Base-by-base conservation (phyloP, 1,284 basidiomycete genomes). In the Apiotrichum veenhuisii region DNA sequence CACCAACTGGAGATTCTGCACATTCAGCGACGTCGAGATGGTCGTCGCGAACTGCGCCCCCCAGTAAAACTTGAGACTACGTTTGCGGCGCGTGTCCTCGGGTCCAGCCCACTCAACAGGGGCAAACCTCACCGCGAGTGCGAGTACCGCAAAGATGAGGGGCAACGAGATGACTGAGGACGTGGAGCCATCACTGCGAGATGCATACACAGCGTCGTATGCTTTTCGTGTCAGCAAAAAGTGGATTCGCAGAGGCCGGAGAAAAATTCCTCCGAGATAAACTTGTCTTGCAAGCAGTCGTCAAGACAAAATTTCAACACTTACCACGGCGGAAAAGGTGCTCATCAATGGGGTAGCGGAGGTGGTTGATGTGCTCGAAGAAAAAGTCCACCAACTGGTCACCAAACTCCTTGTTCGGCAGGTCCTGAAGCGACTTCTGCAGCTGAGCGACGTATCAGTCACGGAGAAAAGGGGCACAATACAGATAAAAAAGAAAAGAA, bases 291-390 rank as follows among this genome's bases (percentile, higher is more conserved):
- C 9, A 7, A 30, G 30, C 37, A 38, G 18, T 11, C 15, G 7
- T 23, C 22, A 37, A 7, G 26, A 20, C 23, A 49, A 3, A 14
- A 33, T 1, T 36, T 25, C 2, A 14, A 15, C 14, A 53, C 67
- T 42, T 36, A 69, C 68, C 55, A 42, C 62, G 48, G 42, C 90
- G 83, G 74, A 96, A 96, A 54, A 89, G 86, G 52, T 82, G 81
- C 61, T 94, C 89, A 40, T 89, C 90, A 26, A 96, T 83, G 38
- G 92, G 92, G 73, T 95, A 92, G 30, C 91, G 85, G 18, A 92
- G 91, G 83, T 88, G 91, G 72, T 96, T 95, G 77, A 92, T 91
- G 66, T 70, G 63, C 22, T 57, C 49, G 52, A 78, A 78, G 62
- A 74, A 78, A 65, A 71, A 75, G 38, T 67, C 66, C 34, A 75